These are phyloP conservation scores for Daldinia bambusicola DNA, from an alignment of 495 filamentous ascomycete species.

Conservation along the genomic window DNA sequence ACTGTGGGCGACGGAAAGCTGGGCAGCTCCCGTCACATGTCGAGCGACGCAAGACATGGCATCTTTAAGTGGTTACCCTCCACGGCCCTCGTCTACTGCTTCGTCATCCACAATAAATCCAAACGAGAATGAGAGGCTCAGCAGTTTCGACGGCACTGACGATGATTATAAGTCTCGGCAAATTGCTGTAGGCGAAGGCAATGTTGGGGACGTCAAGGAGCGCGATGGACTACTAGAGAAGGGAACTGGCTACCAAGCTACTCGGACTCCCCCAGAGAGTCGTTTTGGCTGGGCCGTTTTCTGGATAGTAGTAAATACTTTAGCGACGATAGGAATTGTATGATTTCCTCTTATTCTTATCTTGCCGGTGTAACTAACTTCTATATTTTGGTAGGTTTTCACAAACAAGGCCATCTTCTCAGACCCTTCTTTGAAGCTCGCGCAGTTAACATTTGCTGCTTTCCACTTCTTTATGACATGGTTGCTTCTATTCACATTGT, in stretches of 20 bases:
- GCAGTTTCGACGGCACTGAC: slow-evolving; percentile 36
- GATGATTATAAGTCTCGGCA: slow-evolving; percentile 44
- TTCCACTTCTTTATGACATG: slow-evolving; percentile 80
- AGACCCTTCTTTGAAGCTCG: slow-evolving; percentile 69
- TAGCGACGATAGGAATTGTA: slow-evolving; percentile 72
- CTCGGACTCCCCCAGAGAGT: slow-evolving; percentile 30
- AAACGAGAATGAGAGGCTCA: slow-evolving; percentile 38
- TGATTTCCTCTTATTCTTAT: slow-evolving; percentile 31
- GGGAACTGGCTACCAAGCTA: slow-evolving; percentile 38
- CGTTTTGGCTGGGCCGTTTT: slow-evolving; percentile 52
- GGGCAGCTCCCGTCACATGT: slow-evolving; percentile 33
- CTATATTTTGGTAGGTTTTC: slow-evolving; percentile 66
- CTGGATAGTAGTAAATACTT: slow-evolving; percentile 69
- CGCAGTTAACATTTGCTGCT: slow-evolving; percentile 74
- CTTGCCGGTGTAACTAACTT: slow-evolving; percentile 28
- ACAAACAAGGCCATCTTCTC: slow-evolving; percentile 81
- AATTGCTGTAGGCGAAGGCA: slow-evolving; percentile 42
- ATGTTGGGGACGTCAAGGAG: slow-evolving; percentile 49
- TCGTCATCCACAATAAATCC: slow-evolving; percentile 51
- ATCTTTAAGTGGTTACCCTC: slow-evolving; percentile 37
- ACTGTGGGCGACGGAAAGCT: slow-evolving; percentile 25
- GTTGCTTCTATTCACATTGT: slow-evolving; percentile 71
- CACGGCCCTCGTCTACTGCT: slow-evolving; percentile 48
- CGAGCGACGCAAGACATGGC: slow-evolving; percentile 33
- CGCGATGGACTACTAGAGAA: slow-evolving; percentile 50